Base-by-base conservation (phyloP, 805 yeast species). In the Saccharomycodes ludwigii region DNA sequence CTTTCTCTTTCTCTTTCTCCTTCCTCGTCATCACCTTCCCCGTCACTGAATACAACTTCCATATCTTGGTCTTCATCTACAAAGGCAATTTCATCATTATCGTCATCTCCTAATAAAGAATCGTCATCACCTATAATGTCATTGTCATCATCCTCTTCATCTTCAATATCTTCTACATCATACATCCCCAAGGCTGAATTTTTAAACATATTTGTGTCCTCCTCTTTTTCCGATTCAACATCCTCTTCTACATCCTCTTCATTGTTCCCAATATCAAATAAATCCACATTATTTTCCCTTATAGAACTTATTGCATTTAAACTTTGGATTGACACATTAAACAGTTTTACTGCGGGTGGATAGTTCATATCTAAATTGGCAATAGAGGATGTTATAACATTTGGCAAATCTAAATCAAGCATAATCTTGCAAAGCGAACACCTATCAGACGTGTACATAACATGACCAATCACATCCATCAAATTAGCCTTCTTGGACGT, bases 131-230 rank as follows among this genome's bases (percentile, higher is more conserved):
- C 27, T n/a, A n/a, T n/a, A n/a, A n/a, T n/a, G n/a, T n/a, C n/a
- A n/a, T 65, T 73, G 16, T 61, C 70, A n/a, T 62, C 71, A 6
- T 68, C 76, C 9, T 71, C 78, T 21, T 74, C 79, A 27, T 71
- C 70, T 40, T 73, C 78, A 21, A 70, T 66, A 31, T 77, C 91
- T 21, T 68, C 81, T 24, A 81, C 76, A 44, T 88, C 96, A 50
- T 79, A 88, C 93, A 88, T 86, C 2, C 95, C 96, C 24, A 88
- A 62, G 0, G 96, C 82, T 0, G 96, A 86, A 49, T 91, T 86
- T 24, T 78, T 63, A 54, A 88, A 74, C 46, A 86, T 61, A 50
- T 86, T 86, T 0, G 94, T 85, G 0, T 85, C 71, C 32, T 83
- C 88, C 32, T 79, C 93, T 22, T 69, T 73, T 14, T 60, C 59